Evolutionary conservation across 768 basidiomycete genomes (phyloP).

Genomic region (Hericium erinaceus): DNA sequence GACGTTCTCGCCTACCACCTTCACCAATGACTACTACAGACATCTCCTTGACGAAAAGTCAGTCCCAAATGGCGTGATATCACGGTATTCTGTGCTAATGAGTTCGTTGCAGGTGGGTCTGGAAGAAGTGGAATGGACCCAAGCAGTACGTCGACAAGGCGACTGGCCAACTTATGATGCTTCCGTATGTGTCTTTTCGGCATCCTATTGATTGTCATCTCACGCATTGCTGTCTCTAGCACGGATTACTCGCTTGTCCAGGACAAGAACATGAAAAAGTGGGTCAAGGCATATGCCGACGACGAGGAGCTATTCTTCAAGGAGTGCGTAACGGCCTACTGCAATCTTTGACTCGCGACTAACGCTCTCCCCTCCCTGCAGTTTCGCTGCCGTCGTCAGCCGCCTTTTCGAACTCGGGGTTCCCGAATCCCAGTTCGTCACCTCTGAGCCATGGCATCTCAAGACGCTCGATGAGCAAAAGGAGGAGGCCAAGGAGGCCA

Average conservation of each 20-base stretch:
- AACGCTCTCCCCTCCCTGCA: slow-evolving; percentile 20
- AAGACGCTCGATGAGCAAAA: slow-evolving; percentile 37
- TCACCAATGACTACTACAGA: slow-evolving; percentile 82
- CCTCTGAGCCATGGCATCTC: slow-evolving; percentile 70
- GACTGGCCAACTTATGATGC: slow-evolving; percentile 88
- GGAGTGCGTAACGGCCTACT: slow-evolving; percentile 50
- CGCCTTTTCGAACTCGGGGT: slow-evolving; percentile 92
- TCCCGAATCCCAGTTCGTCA: slow-evolving; percentile 66
- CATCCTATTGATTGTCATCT: neutral
- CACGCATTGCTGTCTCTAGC: slow-evolving; percentile 23
- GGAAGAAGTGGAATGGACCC: slow-evolving; percentile 92
- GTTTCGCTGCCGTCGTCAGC: slow-evolving; percentile 73
- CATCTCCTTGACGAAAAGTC: slow-evolving; percentile 83
- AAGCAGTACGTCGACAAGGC: slow-evolving; percentile 93
- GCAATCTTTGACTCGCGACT: neutral
- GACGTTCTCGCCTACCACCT: slow-evolving; percentile 87
- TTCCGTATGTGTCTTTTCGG: slow-evolving; percentile 52
- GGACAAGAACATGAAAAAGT: slow-evolving; percentile 91
- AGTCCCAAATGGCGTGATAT: slow-evolving; percentile 8
- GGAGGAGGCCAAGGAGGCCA: neutral
- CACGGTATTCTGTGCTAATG: neutral
- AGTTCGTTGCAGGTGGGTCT: slow-evolving; percentile 51
- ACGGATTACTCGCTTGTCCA: slow-evolving; percentile 83
- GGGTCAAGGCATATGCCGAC: slow-evolving; percentile 78
- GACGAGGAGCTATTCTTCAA: slow-evolving; percentile 85